phyloP scores from a whole-genome alignment of 2,329 filamentous ascomycete genomes.

The Trichoderma sp. region DNA sequence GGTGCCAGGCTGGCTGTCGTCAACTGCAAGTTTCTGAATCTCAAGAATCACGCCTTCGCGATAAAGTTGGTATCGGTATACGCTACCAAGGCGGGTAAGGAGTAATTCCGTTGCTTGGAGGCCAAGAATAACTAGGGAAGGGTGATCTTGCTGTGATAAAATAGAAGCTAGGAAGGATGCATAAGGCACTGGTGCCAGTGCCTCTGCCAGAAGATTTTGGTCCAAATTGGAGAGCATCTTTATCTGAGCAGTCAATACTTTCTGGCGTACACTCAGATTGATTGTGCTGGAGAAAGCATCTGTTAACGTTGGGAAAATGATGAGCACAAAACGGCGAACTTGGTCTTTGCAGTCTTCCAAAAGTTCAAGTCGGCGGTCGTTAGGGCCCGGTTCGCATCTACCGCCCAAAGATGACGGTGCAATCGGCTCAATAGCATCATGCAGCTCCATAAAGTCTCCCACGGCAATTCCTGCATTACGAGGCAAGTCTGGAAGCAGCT shows the following conservation, averaged over 20 bases:
- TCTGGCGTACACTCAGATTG: slow-evolving; percentile 90
- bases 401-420: slow-evolving; percentile 43
- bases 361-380: slow-evolving; percentile 81
- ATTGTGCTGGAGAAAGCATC: slow-evolving; percentile 98
- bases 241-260: slow-evolving; percentile 91
- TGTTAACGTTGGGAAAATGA: slow-evolving; percentile 91
- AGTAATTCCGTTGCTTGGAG: slow-evolving; percentile 89
- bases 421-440: slow-evolving; percentile 45
- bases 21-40: slow-evolving; percentile 75
- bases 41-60: slow-evolving; percentile 94
- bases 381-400: slow-evolving; percentile 54
- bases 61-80: slow-evolving; percentile 96
- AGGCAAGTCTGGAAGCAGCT: slow-evolving; percentile 79
- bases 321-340: slow-evolving; percentile 88
- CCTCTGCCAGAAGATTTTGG: slow-evolving; percentile 78
- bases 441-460: slow-evolving; percentile 51
- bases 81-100: slow-evolving; percentile 77
- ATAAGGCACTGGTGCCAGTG: slow-evolving; percentile 85
- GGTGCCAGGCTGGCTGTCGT: slow-evolving; percentile 40
- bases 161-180: slow-evolving; percentile 95
- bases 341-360: slow-evolving; percentile 82
- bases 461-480: slow-evolving; percentile 52
- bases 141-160: slow-evolving; percentile 91
- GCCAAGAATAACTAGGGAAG: slow-evolving; percentile 81
- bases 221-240: slow-evolving; percentile 99